These are phyloP conservation scores for Phytophthora vignae DNA, from an alignment of 352 stramenopile species.

Conservation along the genomic window DNA sequence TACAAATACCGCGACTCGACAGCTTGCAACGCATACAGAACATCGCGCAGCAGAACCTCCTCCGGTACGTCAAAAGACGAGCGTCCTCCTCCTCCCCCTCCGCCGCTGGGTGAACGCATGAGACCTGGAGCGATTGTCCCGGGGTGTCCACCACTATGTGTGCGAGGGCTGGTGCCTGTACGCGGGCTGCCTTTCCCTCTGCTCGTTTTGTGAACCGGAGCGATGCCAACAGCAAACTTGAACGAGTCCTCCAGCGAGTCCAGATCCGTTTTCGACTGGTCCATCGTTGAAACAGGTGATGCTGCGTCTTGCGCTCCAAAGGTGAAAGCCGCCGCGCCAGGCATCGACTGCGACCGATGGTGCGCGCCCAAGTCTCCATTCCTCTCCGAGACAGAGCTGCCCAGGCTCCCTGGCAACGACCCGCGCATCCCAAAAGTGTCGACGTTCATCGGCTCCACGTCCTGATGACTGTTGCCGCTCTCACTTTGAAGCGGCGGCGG, in stretches of 20 bases:
- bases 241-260: conserved; percentile 83
- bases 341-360: conserved; percentile 42
- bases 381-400: conserved; percentile 20
- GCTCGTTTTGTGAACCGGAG: conserved; percentile 38
- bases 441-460: conserved; percentile 22
- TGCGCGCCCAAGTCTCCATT: conserved; percentile 14
- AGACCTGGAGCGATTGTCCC: conserved; percentile 3
- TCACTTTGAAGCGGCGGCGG: conserved; percentile 14
- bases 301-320: conserved; percentile 18
- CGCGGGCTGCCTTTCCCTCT: conserved; percentile 35
- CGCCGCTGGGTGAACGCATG: not conserved
- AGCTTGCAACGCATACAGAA: conserved; percentile 93
- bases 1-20: conserved; percentile 93
- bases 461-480: conserved; percentile 2
- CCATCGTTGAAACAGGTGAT: conserved; percentile 1
- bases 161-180: conserved; percentile 7
- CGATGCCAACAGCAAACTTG: conserved; percentile 78
- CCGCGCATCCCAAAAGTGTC: conserved; percentile 12
- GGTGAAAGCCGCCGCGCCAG: conserved; percentile 9
- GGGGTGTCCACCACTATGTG: conserved; percentile 14
- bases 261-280: conserved; percentile 42
- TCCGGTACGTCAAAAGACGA: conserved; percentile 83
- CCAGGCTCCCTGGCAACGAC: conserved; percentile 12
- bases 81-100: conserved; percentile 10
- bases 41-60: conserved; percentile 90